A percentile compares a stretch with the other conserved stretches of the same genome.
These are phyloP conservation scores for Aspergillus calidoustus DNA, from an alignment of 2,329 filamentous ascomycete species.

Conservation along the genomic window DNA sequence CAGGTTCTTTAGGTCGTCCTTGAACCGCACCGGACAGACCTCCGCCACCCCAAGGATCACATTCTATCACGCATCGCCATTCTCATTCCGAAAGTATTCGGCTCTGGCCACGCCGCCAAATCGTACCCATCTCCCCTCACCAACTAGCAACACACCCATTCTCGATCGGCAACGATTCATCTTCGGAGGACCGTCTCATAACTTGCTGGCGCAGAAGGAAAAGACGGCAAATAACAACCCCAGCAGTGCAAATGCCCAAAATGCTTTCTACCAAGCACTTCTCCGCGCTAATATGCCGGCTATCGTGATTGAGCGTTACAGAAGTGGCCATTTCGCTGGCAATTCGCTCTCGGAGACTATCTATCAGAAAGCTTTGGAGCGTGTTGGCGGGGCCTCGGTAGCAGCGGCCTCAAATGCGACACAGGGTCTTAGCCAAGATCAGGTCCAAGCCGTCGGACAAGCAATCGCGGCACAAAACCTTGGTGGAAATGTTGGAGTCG, in stretches of 20 bases:
- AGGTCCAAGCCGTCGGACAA: constrained; percentile 79
- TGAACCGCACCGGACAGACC: constrained; percentile 37
- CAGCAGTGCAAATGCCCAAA: constrained; percentile 82
- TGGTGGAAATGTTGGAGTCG: constrained; percentile 66
- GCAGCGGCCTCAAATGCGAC: constrained; percentile 29
- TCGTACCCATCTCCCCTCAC: constrained; percentile 29
- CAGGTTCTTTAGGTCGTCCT: constrained; percentile 42
- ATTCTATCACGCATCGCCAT: constrained; percentile 19
- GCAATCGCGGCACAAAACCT: constrained; percentile 74
- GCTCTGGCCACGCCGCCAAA: constrained; percentile 36
- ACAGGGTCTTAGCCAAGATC: constrained; percentile 58
- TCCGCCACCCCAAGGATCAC: constrained; percentile 21
- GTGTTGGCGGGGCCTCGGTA: constrained; percentile 54
- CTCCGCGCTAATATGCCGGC: constrained; percentile 91
- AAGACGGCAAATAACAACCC: constrained; percentile 93
- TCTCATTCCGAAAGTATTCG: constrained; percentile 38
- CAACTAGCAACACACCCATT: constrained; percentile 30
- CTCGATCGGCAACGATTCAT: constrained; percentile 43
- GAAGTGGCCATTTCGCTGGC: constrained; percentile 80
- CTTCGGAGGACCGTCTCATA: constrained; percentile 51
- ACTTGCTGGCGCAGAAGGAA: constrained; percentile 80
- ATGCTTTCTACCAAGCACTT: constrained; percentile 90
- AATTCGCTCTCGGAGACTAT: constrained; percentile 77
- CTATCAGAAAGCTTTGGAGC: constrained; percentile 75
- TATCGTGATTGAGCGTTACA: constrained; percentile 88